Evolutionary conservation across 495 filamentous ascomycete species (phyloP), one percentile per base, ranked within the genome.

Genomic region (Opeltia flavorubescens): DNA sequence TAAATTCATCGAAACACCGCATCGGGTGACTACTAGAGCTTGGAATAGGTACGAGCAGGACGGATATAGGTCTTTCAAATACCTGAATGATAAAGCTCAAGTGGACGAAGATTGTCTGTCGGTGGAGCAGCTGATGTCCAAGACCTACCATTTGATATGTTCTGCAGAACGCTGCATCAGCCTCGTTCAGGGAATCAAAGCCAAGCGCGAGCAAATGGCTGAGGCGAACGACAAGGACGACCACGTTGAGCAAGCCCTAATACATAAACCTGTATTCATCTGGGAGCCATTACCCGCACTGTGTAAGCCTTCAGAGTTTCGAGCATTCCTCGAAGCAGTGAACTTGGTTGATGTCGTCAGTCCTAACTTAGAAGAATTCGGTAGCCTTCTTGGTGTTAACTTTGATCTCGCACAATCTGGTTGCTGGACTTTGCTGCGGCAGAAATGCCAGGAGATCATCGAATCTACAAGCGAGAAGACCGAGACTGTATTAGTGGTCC

Each of bases 221-320:
- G 23, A 43, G 7, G 21, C 26, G n/a, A 7, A 27, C n/a, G 11
- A 29, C 2, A 28, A 35, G 24, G 38, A 40, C 20, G 26, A 28
- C n/a, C 33, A 21, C 1, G 7, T 21, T 11, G 20, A 18, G 2
- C 23, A 31, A 20, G 17, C 17, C 5, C 21, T 49, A 5, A 26
- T 18, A 13, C 18, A 36, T 5, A 69, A 70, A 25, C 87, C 84
- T 1, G 59, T 91, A 11, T 81, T 95, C 60, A 76, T 95, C 31
- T 98, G 91, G 91, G 91, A 98, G 59, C 91, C 91, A 3, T 81
- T 95, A 3, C 91, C 93, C 9, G 86, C 93, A 58, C 74, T 84
- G 2, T 95, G 91, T 59, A 77, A 70, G 0, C 84, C 86, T 0
- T 74, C 77, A 49, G 78, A 95, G 60, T 69, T 87, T 42, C 66